Evolutionary conservation across 441 rosid genomes (phyloP), one percentile per base, ranked within the genome.

Genomic region (Croton laevigatus): DNA sequence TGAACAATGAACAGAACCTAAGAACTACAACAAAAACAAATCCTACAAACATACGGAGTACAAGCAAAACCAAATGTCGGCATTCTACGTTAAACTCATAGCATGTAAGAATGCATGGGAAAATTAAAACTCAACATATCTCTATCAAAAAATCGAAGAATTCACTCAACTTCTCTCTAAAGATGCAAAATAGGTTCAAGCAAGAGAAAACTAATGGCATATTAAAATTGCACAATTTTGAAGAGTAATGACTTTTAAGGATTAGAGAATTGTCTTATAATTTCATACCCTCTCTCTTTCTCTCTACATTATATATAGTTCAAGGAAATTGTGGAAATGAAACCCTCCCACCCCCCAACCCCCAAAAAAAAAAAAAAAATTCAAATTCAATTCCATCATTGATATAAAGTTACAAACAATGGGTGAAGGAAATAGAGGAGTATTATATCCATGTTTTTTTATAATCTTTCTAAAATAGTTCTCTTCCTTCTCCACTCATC

Each of bases 1-100:
- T 95, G 75, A 57, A 55, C 42, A 77, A 71, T 36, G 66, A 17
- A 61, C 19, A 74, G 10, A 46, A 69, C 42, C 55, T 54, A 44
- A 75, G 54, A 58, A 69, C 48, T 4, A 8, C 32, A 4, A 59
- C 27, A 12, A 52, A 53, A 44, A 57, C 27, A 34, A 8, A 11
- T 2, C 23, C 16, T 37, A 32, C 11, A 58, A 60, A 57, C 17
- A 66, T 1, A 27, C 32, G 46, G 42, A 58, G 53, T 6, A 11
- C 32, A 57, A 37, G 27, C 13, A 42, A 8, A 72, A 42, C 40
- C 7, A 0, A 16, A 42, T 23, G 38, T 16, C 51, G 40, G 19
- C 32, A 20, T 12, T 42, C 49, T 38, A 23, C 42, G 44, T 19
- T 11, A 66, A 51, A 65, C 14, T 13, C 22, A 17, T 58, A 20